A percentile compares a stretch with the other conserved stretches of the same genome.
These are phyloP conservation scores for Termitomyces heimii DNA, from an alignment of 768 basidiomycete genomes.

Conservation along the genomic window DNA sequence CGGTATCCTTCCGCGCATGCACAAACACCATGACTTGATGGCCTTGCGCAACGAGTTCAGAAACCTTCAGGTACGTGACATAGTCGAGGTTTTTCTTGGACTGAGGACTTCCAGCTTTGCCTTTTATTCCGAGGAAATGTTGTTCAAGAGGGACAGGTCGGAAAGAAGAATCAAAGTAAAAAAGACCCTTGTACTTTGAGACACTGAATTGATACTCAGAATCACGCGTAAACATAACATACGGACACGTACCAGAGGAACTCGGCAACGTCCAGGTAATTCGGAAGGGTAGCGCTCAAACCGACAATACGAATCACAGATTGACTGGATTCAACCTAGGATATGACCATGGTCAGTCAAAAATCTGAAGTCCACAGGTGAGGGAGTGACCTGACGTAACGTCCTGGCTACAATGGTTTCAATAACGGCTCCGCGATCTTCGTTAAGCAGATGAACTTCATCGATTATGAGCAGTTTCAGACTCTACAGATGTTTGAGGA, in stretches of 20 bases:
- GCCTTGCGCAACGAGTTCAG: constrained; percentile 79
- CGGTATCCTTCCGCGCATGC: constrained; percentile 96
- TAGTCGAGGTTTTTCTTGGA: constrained; percentile 84
- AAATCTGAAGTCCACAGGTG: no score
- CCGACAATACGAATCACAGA: constrained; percentile 95
- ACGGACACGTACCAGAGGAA: constrained; percentile 66
- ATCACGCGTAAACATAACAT: background rate
- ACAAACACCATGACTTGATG: constrained; percentile 99
- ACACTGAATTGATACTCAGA: constrained; percentile 48
- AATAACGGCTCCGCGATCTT: constrained; percentile 96
- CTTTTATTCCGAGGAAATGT: constrained; percentile 91
- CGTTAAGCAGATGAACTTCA: constrained; percentile 94
- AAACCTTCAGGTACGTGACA: constrained; percentile 87
- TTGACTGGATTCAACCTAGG: constrained; percentile 91
- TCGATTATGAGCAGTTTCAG: constrained; percentile 95
- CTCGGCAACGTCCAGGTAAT: constrained; percentile 94
- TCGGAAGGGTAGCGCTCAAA: constrained; percentile 92
- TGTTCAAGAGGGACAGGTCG: constrained; percentile 95
- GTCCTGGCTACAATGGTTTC: constrained; percentile 98
- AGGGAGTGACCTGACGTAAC: constrained; percentile 62
- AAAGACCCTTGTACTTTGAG: constrained; percentile 79
- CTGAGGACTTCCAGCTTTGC: constrained; percentile 69
- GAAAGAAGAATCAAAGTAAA: constrained; percentile 98
- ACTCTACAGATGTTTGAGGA: constrained; percentile 42
- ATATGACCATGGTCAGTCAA: background rate